phyloP scores from a whole-genome alignment of 805 yeast genomes.

The Debaryomyces tyrocola region DNA sequence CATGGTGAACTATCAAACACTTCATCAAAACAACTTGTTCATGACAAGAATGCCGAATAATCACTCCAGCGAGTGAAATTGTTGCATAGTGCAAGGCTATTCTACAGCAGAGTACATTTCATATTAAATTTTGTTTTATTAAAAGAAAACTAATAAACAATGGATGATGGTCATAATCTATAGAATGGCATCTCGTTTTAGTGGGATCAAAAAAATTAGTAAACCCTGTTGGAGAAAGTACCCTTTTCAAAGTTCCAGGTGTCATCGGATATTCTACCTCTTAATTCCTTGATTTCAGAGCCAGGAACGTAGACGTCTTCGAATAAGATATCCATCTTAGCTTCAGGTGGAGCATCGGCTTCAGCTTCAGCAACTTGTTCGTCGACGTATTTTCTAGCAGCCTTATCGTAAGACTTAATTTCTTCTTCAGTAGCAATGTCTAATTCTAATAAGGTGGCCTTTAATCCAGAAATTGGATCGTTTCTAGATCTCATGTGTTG shows the following conservation, averaged over 20 bases:
- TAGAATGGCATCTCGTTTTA: background rate
- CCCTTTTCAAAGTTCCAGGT: conserved; percentile 76
- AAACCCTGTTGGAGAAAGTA: conserved; percentile 46
- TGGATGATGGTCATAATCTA: background rate
- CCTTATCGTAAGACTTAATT: conserved; percentile 91
- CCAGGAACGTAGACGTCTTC: conserved; percentile 97
- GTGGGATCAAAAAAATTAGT: conserved; percentile 20
- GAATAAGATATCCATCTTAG: conserved; percentile 89
- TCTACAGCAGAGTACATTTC: background rate
- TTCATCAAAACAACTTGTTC: background rate
- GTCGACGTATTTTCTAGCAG: conserved; percentile 92
- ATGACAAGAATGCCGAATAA: background rate
- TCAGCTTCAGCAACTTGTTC: conserved; percentile 94
- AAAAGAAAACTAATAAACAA: background rate
- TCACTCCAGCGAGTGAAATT: too few species aligned
- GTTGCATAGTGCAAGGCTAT: background rate
- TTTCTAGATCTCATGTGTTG: conserved; percentile 98
- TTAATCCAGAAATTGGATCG: conserved; percentile 96
- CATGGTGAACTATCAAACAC: background rate
- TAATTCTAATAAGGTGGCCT: conserved; percentile 78
- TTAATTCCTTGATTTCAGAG: conserved; percentile 83
- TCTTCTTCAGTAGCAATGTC: conserved; percentile 91
- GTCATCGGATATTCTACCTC: conserved; percentile 97
- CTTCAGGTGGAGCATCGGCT: conserved; percentile 92
- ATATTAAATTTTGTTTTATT: background rate